These are phyloP conservation scores for Gossypium aridum DNA, from an alignment of 441 rosid genomes.

Conservation along the genomic window DNA sequence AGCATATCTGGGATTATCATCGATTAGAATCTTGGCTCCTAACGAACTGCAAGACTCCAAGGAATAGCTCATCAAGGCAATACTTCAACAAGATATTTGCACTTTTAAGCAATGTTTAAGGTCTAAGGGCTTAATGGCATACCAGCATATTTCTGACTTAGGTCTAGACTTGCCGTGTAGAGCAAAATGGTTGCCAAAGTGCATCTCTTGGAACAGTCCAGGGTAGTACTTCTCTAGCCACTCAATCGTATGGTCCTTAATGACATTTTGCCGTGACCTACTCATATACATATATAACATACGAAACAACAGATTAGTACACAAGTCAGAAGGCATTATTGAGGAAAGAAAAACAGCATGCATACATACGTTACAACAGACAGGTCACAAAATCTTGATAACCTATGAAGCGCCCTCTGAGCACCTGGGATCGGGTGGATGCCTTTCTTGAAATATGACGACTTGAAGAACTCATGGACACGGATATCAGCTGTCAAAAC, in stretches of 20 bases:
- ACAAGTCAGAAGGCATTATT: not conserved
- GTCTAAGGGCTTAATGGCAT: not conserved
- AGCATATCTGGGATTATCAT: slow-evolving; percentile 94
- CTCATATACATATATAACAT: slow-evolving; percentile 14
- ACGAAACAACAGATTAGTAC: not conserved
- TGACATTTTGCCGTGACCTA: slow-evolving; percentile 89
- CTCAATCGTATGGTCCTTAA: slow-evolving; percentile 87
- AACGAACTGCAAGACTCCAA: slow-evolving; percentile 45
- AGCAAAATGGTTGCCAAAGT: slow-evolving; percentile 97
- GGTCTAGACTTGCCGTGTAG: slow-evolving; percentile 82
- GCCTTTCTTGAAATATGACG: slow-evolving; percentile 81
- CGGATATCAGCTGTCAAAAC: slow-evolving; percentile 63
- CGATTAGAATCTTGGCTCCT: slow-evolving; percentile 84
- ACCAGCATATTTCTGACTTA: slow-evolving; percentile 98
- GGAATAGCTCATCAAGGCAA: not conserved
- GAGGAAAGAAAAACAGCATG: slow-evolving; percentile 9
- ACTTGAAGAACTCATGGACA: slow-evolving; percentile 93
- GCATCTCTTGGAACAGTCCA: slow-evolving; percentile 81
- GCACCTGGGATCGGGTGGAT: slow-evolving; percentile 94
- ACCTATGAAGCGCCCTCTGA: slow-evolving; percentile 54
- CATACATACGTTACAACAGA: slow-evolving; percentile 89
- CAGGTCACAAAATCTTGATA: slow-evolving; percentile 70
- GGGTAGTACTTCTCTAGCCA: slow-evolving; percentile 85
- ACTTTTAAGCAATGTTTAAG: not conserved
- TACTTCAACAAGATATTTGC: not conserved